phyloP scores from a whole-genome alignment of 2,329 filamentous ascomycete genomes.

The Annulohypoxylon truncatum region DNA sequence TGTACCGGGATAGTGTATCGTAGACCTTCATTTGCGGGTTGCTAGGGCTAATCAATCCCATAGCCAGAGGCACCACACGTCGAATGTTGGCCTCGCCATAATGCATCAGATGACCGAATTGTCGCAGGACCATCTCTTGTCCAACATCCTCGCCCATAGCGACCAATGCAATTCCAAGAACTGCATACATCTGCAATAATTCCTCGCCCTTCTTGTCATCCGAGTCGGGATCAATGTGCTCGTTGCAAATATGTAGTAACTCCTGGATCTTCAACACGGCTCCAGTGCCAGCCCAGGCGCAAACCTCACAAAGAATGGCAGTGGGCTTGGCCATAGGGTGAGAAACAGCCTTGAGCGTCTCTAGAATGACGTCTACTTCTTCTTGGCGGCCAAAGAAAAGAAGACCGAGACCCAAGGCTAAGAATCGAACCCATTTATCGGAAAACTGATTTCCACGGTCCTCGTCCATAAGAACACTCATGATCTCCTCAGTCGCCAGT shows the following conservation, averaged over 20 bases:
- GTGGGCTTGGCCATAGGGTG: slow-evolving; percentile 98
- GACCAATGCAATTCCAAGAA: slow-evolving; percentile 91
- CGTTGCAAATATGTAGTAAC: slow-evolving; percentile 96
- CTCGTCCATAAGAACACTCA: slow-evolving; percentile 92
- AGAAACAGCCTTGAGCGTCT: slow-evolving; percentile 96
- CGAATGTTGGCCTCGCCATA: slow-evolving; percentile 98
- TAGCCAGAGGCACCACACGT: slow-evolving; percentile 92
- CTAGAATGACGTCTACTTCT: slow-evolving; percentile 97
- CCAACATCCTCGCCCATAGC: slow-evolving; percentile 99
- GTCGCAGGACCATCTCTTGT: slow-evolving; percentile 97
- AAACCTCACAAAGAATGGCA: slow-evolving; percentile 92
- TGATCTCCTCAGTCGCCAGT: slow-evolving; percentile 90
- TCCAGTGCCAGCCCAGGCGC: slow-evolving; percentile 97
- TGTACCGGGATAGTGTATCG: slow-evolving; percentile 96
- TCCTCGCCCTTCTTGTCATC: slow-evolving; percentile 97
- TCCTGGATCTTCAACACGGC: slow-evolving; percentile 98
- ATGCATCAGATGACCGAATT: slow-evolving; percentile 99
- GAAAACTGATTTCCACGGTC: slow-evolving; percentile 91
- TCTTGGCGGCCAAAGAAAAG: slow-evolving; percentile 97
- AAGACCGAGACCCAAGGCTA: slow-evolving; percentile 91
- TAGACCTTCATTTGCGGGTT: slow-evolving; percentile 99
- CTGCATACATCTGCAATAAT: slow-evolving; percentile 93
- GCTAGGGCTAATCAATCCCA: slow-evolving; percentile 96
- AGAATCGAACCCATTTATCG: slow-evolving; percentile 98
- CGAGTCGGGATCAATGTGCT: slow-evolving; percentile 87